Conservation (phyloP, 2,329 filamentous ascomycete species). For the Claviceps pazoutovae region DNA sequence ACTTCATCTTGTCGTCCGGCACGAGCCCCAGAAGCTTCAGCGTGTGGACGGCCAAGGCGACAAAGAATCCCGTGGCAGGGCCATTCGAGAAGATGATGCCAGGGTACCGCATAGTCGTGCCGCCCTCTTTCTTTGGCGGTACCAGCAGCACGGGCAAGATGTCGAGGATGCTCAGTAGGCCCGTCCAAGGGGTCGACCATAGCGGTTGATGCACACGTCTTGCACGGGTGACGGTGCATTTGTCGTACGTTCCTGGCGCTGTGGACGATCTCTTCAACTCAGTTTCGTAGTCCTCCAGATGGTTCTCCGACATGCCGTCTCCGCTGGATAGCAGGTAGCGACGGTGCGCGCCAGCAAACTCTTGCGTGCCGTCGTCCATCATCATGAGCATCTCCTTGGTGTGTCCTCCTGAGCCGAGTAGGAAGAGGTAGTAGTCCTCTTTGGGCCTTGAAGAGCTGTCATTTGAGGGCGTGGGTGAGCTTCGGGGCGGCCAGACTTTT, state of each 20-base stretch:
- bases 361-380: constrained; percentile 46
- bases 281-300: constrained; percentile 45
- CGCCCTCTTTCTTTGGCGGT: constrained; percentile 13
- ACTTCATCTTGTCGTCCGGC: constrained; percentile 46
- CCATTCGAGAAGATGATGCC: constrained; percentile 77
- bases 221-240: constrained; percentile 60
- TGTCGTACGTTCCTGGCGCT: constrained; percentile 40
- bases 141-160: constrained; percentile 43
- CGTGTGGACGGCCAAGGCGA: constrained; percentile 38
- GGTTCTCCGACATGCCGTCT: constrained; percentile 51
- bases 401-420: constrained; percentile 87
- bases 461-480: background rate
- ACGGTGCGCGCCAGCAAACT: constrained; percentile 43
- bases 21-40: constrained; percentile 32
- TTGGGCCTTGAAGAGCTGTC: background rate
- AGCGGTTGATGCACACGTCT: constrained; percentile 71
- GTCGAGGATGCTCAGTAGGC: constrained; percentile 48
- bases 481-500: constrained; percentile 6
- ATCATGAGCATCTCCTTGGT: constrained; percentile 90
- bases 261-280: constrained; percentile 16
- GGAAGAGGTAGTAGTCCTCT: constrained; percentile 51
- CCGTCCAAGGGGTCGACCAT: constrained; percentile 56
- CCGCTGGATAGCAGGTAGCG: constrained; percentile 72
- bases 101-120: constrained; percentile 34
- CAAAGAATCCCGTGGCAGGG: constrained; percentile 72